Base-by-base conservation (phyloP, 768 basidiomycete genomes). In the Rhizopogon vulgaris region DNA sequence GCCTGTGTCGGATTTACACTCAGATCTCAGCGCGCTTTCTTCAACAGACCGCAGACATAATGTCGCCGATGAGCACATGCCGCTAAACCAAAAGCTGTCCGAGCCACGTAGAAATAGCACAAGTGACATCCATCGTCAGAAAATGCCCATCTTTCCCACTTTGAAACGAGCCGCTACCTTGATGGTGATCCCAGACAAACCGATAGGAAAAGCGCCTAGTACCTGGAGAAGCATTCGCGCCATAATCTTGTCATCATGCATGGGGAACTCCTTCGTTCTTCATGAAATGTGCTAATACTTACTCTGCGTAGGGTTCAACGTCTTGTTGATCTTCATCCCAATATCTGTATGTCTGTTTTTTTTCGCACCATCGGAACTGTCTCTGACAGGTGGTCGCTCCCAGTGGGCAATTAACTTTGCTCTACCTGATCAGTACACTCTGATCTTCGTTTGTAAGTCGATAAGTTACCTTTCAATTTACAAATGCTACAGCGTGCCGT, bases 401-500 rank as follows among this genome's bases (percentile, higher is more conserved):
- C 56, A 90, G 87, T 90, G 87, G 88, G 84, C 77, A 3, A 70
- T 90, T 3, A 72, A 89, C 66, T 90, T 86, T 45, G 75, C 76
- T 0, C 53, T 81, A 27, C 72, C 75, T 1, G 52, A 66, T 42
- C 68, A 70, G 53, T 66, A 87, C 59, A 87, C 82, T 6, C 67
- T 89, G 12, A 69, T 89, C 54, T 90, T 90, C 53, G 73, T 90
- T 54, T 84, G 90, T 90, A 60, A 60, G 87, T 22, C 30, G 4
- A 8, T 39, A 18, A 12, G 22, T 15, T 15, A 22, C 22, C 12
- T 34, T 6, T 2, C 15, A 34, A n/a, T 37, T 46, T 32, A 11
- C 5, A 25, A 34, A 42, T 56, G 10, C 51, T 22, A 46, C 11
- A 45, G 22, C 17, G 5, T 25, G 24, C 10, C n/a, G 41, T 56